These are phyloP conservation scores for Diversispora eburnea DNA, from an alignment of 192 early-diverging fungal species.

Conservation along the genomic window DNA sequence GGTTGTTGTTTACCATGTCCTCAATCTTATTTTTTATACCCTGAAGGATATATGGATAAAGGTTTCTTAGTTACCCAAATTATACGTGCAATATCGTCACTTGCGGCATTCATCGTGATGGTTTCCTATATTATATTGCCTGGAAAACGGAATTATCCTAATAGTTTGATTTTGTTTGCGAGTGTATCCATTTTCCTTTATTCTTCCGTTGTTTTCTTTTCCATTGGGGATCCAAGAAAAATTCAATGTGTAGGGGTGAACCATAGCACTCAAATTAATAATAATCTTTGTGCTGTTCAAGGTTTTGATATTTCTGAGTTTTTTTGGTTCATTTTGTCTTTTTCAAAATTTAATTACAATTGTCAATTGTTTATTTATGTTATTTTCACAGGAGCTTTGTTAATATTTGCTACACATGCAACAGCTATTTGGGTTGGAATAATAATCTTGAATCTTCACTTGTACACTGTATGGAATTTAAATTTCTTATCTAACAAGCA, in stretches of 20 bases:
- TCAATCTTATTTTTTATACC: constrained; percentile 45
- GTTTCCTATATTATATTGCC: constrained; percentile 46
- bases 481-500: constrained; percentile 45
- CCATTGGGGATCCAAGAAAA: constrained; percentile 38
- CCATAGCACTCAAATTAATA: constrained; percentile 46
- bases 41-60: constrained; percentile 33
- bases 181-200: constrained; percentile 48
- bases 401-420: constrained; percentile 46
- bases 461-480: constrained; percentile 57
- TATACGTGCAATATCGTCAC: constrained; percentile 42
- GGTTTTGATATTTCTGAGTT: constrained; percentile 29
- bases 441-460: constrained; percentile 47
- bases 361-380: not conserved
- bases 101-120: constrained; percentile 40
- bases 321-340: not conserved
- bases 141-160: constrained; percentile 47
- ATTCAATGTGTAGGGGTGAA: constrained; percentile 45
- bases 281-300: constrained; percentile 46
- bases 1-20: constrained; percentile 58
- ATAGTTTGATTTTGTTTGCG: constrained; percentile 45
- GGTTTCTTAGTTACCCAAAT: constrained; percentile 45
- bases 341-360: not conserved
- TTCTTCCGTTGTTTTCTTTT: constrained; percentile 45
- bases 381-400: constrained; percentile 36
- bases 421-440: constrained; percentile 47